Evolutionary conservation across 805 yeast genomes (phyloP).

Genomic region (Sporopachydermia quercuum): DNA sequence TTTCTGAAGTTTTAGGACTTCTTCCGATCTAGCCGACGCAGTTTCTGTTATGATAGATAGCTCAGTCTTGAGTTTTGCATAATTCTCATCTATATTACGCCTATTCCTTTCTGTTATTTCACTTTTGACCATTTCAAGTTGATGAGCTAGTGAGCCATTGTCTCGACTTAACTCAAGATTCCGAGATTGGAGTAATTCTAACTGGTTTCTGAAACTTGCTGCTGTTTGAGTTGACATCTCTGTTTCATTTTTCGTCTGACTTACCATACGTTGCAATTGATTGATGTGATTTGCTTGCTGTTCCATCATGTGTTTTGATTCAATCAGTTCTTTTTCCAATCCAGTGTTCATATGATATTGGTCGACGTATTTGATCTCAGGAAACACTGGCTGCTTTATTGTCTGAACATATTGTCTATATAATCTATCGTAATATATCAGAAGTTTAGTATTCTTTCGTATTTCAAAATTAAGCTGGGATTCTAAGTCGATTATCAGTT

Average conservation of each 20-base stretch:
- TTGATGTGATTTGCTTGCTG: background rate
- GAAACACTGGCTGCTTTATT: background rate
- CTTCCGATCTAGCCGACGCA: background rate
- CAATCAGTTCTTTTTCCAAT: background rate
- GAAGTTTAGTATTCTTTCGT: background rate
- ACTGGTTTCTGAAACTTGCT: too few relatives aligned
- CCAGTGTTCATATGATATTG: too few relatives aligned
- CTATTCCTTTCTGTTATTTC: background rate
- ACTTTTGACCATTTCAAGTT: background rate
- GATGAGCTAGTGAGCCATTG: background rate
- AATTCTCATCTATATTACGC: background rate
- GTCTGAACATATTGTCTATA: background rate
- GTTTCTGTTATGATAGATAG: background rate
- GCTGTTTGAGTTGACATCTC: too few relatives aligned
- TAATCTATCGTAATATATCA: background rate
- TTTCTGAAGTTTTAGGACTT: background rate
- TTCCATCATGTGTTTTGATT: background rate
- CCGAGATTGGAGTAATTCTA: background rate
- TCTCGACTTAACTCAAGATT: background rate
- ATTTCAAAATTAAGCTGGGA: background rate
- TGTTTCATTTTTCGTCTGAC: too few relatives aligned
- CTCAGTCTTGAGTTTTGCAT: background rate
- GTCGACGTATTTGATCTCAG: too few relatives aligned
- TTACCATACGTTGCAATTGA: too few relatives aligned
- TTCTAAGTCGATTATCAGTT: background rate